phyloP scores from a whole-genome alignment of 2,329 filamentous ascomycete species.

The Trichoderma guizhouense region DNA sequence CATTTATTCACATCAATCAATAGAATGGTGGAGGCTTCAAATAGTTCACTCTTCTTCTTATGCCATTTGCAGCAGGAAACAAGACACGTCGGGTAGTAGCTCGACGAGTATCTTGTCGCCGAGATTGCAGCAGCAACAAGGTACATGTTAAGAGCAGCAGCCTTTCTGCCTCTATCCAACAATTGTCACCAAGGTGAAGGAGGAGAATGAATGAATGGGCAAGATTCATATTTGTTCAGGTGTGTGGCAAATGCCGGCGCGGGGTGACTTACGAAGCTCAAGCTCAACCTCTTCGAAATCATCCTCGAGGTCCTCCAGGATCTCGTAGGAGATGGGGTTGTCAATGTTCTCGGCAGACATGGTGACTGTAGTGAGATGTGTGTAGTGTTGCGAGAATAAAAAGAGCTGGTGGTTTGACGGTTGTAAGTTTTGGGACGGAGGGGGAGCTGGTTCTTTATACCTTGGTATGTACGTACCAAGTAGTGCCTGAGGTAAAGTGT shows the following conservation, averaged over 20 bases:
- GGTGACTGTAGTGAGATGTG: slow-evolving; percentile 21
- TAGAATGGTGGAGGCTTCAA: background rate
- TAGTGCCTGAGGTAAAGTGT: background rate
- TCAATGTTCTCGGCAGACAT: slow-evolving; percentile 38
- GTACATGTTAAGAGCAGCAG: background rate
- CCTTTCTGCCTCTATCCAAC: background rate
- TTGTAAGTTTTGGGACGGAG: background rate
- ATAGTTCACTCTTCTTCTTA: background rate
- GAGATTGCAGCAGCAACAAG: background rate
- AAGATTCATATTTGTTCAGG: background rate
- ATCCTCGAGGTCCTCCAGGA: slow-evolving; percentile 74
- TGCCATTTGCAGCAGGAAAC: background rate
- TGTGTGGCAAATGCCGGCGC: slow-evolving; percentile 31
- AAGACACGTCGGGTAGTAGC: background rate
- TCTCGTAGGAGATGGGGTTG: slow-evolving; percentile 62
- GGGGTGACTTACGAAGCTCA: slow-evolving; percentile 66
- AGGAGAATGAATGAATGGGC: background rate
- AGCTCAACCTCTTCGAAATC: slow-evolving; percentile 82
- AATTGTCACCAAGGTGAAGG: background rate
- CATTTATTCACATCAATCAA: background rate
- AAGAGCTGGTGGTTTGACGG: background rate
- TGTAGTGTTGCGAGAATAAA: background rate
- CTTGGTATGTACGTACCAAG: background rate
- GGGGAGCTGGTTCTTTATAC: slow-evolving; percentile 8
- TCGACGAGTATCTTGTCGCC: background rate